These are phyloP conservation scores for Sporisorium reilianum DNA, from an alignment of 1,284 basidiomycete species.

Conservation along the genomic window DNA sequence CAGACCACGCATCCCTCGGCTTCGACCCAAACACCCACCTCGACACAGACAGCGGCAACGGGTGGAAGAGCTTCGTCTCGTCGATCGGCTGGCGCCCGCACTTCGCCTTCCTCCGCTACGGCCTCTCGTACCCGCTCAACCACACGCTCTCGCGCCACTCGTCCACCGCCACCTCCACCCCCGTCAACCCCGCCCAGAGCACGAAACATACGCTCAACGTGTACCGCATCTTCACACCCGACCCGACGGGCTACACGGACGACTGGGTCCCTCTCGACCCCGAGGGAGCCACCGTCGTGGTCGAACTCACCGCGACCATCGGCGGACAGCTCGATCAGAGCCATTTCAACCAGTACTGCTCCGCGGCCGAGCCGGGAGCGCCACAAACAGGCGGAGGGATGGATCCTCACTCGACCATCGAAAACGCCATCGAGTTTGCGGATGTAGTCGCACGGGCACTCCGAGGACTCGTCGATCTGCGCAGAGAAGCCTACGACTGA, in stretches of 20 bases:
- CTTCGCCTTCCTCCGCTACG: slow-evolving; percentile 31
- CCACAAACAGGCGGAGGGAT: slow-evolving; percentile 12
- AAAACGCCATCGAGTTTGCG: slow-evolving; percentile 34
- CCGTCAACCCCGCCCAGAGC: slow-evolving; percentile 21
- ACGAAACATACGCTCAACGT: slow-evolving; percentile 36
- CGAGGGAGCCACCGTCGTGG: slow-evolving; percentile 32
- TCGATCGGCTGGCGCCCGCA: slow-evolving; percentile 45
- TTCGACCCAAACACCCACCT: slow-evolving; percentile 21
- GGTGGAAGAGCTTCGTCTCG: slow-evolving; percentile 44
- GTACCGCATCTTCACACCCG: slow-evolving; percentile 46
- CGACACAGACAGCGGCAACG: slow-evolving; percentile 28
- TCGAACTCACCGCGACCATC: slow-evolving; percentile 31
- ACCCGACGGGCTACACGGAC: slow-evolving; percentile 32
- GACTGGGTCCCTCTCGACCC: slow-evolving; percentile 48
- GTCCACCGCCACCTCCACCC: slow-evolving; percentile 7
- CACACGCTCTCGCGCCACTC: slow-evolving; percentile 13
- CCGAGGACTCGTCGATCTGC: slow-evolving; percentile 39
- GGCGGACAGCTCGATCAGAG: slow-evolving; percentile 37
- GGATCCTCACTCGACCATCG: slow-evolving; percentile 36
- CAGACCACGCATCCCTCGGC: neutral
- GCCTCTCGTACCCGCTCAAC: slow-evolving; percentile 31
- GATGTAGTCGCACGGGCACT: slow-evolving; percentile 29
- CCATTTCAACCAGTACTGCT: slow-evolving; percentile 35
- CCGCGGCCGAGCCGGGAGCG: neutral
- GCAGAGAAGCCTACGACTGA: slow-evolving; percentile 34